A percentile compares a stretch with the other conserved stretches of the same genome.
Conservation (phyloP, 306 rosid species). For the Lathyrus sativus region DNA sequence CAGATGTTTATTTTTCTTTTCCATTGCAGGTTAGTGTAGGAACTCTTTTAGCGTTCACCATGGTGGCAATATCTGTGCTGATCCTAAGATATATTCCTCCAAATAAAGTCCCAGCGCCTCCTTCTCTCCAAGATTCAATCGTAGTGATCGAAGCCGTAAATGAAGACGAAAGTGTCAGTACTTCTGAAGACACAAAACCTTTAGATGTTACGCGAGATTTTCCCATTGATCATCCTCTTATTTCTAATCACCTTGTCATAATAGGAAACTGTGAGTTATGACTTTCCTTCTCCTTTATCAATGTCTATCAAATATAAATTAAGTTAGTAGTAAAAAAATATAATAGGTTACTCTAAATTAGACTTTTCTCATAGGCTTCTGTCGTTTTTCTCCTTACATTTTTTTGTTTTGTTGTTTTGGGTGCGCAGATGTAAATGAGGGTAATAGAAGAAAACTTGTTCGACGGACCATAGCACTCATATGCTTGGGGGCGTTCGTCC, state of each 20-base stretch:
- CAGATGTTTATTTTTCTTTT: conserved; percentile 28
- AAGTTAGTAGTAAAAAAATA: too few species aligned
- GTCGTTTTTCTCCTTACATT: conserved; percentile 22
- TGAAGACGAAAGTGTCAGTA: conserved; percentile 30
- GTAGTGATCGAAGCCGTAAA: conserved; percentile 37
- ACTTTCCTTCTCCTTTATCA: conserved; percentile 29
- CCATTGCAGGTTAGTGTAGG: conserved; percentile 88
- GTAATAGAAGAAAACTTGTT: conserved; percentile 56
- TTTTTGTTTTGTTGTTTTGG: conserved; percentile 13
- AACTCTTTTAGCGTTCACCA: conserved; percentile 84
- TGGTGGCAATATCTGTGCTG: conserved; percentile 79
- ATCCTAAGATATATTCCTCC: conserved; percentile 95
- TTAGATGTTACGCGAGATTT: conserved; percentile 48
- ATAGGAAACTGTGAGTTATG: conserved; percentile 58
- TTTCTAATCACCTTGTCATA: conserved; percentile 45
- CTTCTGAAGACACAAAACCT: conserved; percentile 51
- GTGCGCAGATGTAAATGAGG: conserved; percentile 55
- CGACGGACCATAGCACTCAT: conserved; percentile 74
- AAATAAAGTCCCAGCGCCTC: conserved; percentile 68
- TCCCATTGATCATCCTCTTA: conserved; percentile 53
- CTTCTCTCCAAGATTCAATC: conserved; percentile 63
- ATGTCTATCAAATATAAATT: too few species aligned
- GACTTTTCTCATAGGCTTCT: background rate
- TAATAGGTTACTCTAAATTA: too few species aligned
- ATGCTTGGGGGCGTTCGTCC: conserved; percentile 70